phyloP scores from a whole-genome alignment of 2,329 filamentous ascomycete genomes.

The Myriosclerotinia curreyana region DNA sequence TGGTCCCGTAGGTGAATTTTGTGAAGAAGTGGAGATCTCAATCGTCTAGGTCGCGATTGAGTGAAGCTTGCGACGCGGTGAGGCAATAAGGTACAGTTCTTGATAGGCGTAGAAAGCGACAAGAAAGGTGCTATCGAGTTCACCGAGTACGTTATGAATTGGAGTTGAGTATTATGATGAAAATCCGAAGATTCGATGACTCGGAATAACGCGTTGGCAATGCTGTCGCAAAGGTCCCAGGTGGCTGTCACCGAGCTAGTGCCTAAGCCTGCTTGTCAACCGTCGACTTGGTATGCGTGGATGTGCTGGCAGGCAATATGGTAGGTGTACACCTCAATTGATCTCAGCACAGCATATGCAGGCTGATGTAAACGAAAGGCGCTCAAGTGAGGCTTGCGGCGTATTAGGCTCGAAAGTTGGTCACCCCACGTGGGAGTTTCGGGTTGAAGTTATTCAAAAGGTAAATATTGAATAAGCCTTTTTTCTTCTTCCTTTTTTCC shows the following conservation, averaged over 20 bases:
- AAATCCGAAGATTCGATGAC: slow-evolving; percentile 21
- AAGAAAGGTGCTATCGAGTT: slow-evolving; percentile 20
- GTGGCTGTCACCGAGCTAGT: slow-evolving; percentile 34
- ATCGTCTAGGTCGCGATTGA: slow-evolving; percentile 17
- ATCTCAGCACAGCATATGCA: slow-evolving; percentile 58
- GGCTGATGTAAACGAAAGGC: slow-evolving; percentile 48
- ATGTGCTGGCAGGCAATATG: slow-evolving; percentile 58
- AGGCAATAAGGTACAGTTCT: slow-evolving; percentile 23
- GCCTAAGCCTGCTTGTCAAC: slow-evolving; percentile 44
- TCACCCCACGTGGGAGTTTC: slow-evolving; percentile 36
- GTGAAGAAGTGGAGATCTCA: slow-evolving; percentile 22
- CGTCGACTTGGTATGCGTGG: slow-evolving; percentile 50
- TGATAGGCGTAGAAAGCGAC: slow-evolving; percentile 23
- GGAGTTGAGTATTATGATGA: slow-evolving; percentile 21
- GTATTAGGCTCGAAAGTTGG: slow-evolving; percentile 33
- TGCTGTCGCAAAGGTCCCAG: slow-evolving; percentile 33
- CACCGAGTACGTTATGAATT: slow-evolving; percentile 24
- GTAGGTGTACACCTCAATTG: slow-evolving; percentile 51
- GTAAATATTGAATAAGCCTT: slow-evolving; percentile 33
- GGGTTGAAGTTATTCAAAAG: slow-evolving; percentile 27
- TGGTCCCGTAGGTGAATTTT: slow-evolving; percentile 31
- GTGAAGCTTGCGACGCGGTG: slow-evolving; percentile 19
- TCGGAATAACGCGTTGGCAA: slow-evolving; percentile 24
- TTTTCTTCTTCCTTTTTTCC: slow-evolving; percentile 28
- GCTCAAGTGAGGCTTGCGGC: slow-evolving; percentile 42